phyloP scores from a whole-genome alignment of 2,329 filamentous ascomycete species.

The Phialophora expanda region DNA sequence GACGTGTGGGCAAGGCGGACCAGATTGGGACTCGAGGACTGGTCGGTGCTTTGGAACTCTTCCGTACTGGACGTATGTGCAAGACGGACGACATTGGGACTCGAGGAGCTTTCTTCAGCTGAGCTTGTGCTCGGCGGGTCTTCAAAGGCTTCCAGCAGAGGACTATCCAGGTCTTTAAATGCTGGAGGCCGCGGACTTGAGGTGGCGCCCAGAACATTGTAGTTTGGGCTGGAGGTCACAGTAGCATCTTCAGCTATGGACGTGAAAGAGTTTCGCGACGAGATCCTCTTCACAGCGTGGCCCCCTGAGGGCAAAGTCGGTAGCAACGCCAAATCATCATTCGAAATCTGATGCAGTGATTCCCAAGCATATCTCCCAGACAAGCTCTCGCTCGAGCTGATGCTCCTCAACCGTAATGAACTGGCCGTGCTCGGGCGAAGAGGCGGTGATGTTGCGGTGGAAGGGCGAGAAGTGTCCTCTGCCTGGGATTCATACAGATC shows the following conservation, averaged over 20 bases:
- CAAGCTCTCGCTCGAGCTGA: constrained; percentile 38
- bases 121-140: constrained; percentile 20
- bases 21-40: constrained; percentile 50
- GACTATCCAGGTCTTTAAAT: constrained; percentile 23
- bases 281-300: constrained; percentile 23
- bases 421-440: constrained; percentile 33
- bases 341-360: constrained; percentile 32
- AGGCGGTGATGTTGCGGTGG: constrained; percentile 35
- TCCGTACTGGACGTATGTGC: constrained; percentile 46
- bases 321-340: constrained; percentile 37
- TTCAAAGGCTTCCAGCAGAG: constrained; percentile 24
- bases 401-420: constrained; percentile 35
- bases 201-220: constrained; percentile 29
- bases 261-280: constrained; percentile 33
- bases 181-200: constrained; percentile 30
- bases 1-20: constrained; percentile 47
- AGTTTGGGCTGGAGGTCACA: constrained; percentile 37
- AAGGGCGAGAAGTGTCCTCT: constrained; percentile 37
- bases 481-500: constrained; percentile 41
- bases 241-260: constrained; percentile 27
- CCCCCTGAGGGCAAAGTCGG: constrained; percentile 30
- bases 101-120: constrained; percentile 43
- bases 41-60: constrained; percentile 25
- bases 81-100: constrained; percentile 49
- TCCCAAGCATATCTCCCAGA: constrained; percentile 38